These are phyloP conservation scores for Quercus phellos DNA, from an alignment of 331 rosid species.

Conservation along the genomic window DNA sequence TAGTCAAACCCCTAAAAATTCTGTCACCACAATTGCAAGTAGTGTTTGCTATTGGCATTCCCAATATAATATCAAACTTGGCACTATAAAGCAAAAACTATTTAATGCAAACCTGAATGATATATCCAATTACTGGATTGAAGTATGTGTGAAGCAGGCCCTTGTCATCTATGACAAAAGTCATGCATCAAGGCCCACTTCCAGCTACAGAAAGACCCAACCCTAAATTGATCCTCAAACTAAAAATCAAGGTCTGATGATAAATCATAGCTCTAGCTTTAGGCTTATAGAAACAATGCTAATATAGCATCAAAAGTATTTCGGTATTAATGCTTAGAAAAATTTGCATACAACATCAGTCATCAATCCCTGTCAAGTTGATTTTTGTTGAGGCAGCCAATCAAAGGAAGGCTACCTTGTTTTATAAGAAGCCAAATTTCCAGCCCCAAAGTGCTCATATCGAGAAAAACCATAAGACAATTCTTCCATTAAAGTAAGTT, in stretches of 20 bases:
- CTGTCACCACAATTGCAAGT: not conserved
- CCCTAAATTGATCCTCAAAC: not conserved
- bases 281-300: not conserved
- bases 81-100: not conserved
- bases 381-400: constrained; percentile 3
- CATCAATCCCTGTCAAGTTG: not conserved
- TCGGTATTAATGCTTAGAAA: not conserved
- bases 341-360: not conserved
- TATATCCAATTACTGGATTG: not conserved
- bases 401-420: constrained; percentile 2
- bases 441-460: constrained; percentile 3
- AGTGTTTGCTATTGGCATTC: not conserved
- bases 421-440: not conserved
- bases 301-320: not conserved
- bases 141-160: not conserved
- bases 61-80: not conserved
- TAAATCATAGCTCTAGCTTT: not conserved
- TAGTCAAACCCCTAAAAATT: not conserved
- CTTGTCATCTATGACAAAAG: not conserved
- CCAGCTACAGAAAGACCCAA: not conserved
- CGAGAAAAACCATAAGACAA: not conserved
- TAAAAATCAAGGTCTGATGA: not conserved
- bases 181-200: not conserved
- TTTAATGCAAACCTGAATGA: not conserved
- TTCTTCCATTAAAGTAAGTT: not conserved